Evolutionary conservation across 306 rosid species (phyloP).

Genomic region (Lotus japonicus): DNA sequence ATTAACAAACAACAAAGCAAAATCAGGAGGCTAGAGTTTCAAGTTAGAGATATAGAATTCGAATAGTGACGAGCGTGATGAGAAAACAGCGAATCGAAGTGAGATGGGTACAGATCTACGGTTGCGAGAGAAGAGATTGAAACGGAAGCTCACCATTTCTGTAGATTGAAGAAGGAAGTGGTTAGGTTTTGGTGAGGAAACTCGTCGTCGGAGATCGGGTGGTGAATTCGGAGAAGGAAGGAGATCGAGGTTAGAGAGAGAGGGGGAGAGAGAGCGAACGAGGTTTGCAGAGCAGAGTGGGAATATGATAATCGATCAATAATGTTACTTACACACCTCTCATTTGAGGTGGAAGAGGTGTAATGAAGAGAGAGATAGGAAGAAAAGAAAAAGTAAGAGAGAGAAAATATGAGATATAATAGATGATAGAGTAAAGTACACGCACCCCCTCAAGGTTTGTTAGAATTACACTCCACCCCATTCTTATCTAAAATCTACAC

Average conservation of each 20-base stretch:
- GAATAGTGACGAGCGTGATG: neutral
- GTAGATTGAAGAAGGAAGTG: conserved; percentile 24
- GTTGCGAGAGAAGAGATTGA: conserved; percentile 21
- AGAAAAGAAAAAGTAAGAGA: no score
- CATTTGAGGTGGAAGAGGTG: no score
- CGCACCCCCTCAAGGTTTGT: no score
- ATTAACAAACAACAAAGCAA: neutral
- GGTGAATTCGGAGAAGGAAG: conserved; percentile 28
- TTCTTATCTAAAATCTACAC: no score
- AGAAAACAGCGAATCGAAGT: conserved; percentile 38
- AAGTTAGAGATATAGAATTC: conserved; percentile 5
- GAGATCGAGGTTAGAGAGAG: conserved; percentile 32
- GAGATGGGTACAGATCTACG: conserved; percentile 60
- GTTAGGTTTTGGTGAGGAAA: neutral
- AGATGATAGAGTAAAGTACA: no score
- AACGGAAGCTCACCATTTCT: conserved; percentile 69
- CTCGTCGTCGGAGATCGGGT: conserved; percentile 30
- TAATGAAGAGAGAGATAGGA: no score
- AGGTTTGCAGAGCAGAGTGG: conserved; percentile 13
- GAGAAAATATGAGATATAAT: no score
- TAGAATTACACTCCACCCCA: no score
- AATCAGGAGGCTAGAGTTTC: conserved; percentile 8
- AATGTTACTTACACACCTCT: no score
- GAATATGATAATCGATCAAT: no score
- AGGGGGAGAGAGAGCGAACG: neutral